phyloP scores from a whole-genome alignment of 1,139 yeast genomes.

The Candida neerlandica region DNA sequence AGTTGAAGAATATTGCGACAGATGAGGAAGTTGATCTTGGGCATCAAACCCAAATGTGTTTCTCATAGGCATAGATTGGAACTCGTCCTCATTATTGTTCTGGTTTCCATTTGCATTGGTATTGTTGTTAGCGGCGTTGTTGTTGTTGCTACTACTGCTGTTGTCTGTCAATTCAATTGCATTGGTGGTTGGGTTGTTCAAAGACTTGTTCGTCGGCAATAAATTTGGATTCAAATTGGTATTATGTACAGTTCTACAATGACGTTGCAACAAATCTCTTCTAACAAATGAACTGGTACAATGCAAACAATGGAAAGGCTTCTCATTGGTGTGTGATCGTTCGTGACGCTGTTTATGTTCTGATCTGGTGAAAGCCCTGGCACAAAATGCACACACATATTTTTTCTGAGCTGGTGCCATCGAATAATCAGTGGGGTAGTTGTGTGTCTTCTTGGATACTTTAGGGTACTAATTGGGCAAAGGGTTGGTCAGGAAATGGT shows the following conservation, averaged over 20 bases:
- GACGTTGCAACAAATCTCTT: conserved; percentile 73
- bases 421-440: no score
- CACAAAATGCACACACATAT: conserved; percentile 79
- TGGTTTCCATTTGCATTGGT: not conserved
- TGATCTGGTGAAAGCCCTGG: conserved; percentile 76
- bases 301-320: conserved; percentile 74
- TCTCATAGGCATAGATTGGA: conserved; percentile 1
- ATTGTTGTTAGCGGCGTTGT: conserved; percentile 1
- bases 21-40: conserved; percentile 7
- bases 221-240: conserved; percentile 20
- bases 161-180: conserved; percentile 9
- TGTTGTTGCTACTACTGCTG: conserved; percentile 1
- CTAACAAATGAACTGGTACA: conserved; percentile 77
- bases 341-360: conserved; percentile 86
- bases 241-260: conserved; percentile 75
- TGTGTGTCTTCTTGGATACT: not conserved
- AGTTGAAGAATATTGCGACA: not conserved
- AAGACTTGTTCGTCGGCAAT: conserved; percentile 16
- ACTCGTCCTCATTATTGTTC: conserved; percentile 1
- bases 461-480: not conserved
- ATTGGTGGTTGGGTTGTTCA: conserved; percentile 15
- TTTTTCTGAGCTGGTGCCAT: conserved; percentile 54
- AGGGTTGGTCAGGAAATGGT: not conserved
- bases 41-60: conserved; percentile 4
- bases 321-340: conserved; percentile 79